Conservation (phyloP, 805 yeast genomes). For the Wickerhamomyces tratensis region DNA sequence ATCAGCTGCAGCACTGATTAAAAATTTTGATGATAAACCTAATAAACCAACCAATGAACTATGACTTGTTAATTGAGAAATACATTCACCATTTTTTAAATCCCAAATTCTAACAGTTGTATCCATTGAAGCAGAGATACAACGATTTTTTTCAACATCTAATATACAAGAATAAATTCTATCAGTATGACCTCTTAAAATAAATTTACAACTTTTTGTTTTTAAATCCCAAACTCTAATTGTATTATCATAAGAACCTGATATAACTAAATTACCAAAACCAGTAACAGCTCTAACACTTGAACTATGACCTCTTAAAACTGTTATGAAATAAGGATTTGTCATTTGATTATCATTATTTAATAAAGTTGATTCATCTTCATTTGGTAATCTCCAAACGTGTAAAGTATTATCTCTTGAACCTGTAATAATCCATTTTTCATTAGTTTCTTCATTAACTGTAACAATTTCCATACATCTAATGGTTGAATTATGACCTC, state of each 20-base stretch:
- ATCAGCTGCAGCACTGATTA: slow-evolving; percentile 96
- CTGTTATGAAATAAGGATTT: slow-evolving; percentile 57
- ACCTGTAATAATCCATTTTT: slow-evolving; percentile 75
- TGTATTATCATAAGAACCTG: slow-evolving; percentile 86
- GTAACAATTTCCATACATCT: slow-evolving; percentile 80
- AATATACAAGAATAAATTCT: slow-evolving; percentile 83
- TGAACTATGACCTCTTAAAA: slow-evolving; percentile 66
- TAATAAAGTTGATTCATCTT: slow-evolving; percentile 10
- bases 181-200: slow-evolving; percentile 76
- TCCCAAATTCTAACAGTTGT: slow-evolving; percentile 87
- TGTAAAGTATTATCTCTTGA: slow-evolving; percentile 80
- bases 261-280: slow-evolving; percentile 69
- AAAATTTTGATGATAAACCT: slow-evolving; percentile 61
- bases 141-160: slow-evolving; percentile 65
- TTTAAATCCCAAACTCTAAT: slow-evolving; percentile 89
- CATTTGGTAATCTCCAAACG: slow-evolving; percentile 71
- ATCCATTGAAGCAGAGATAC: slow-evolving; percentile 90
- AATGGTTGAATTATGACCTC: slow-evolving; percentile 89
- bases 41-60: slow-evolving; percentile 83
- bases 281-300: slow-evolving; percentile 87
- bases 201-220: slow-evolving; percentile 62
- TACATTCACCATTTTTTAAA: slow-evolving; percentile 59
- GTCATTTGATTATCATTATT: background rate
- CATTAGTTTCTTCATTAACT: slow-evolving; percentile 48
- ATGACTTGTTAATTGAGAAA: slow-evolving; percentile 76